Evolutionary conservation across 1,284 basidiomycete species (phyloP).

Genomic region (Sanghuangporus weigelae): DNA sequence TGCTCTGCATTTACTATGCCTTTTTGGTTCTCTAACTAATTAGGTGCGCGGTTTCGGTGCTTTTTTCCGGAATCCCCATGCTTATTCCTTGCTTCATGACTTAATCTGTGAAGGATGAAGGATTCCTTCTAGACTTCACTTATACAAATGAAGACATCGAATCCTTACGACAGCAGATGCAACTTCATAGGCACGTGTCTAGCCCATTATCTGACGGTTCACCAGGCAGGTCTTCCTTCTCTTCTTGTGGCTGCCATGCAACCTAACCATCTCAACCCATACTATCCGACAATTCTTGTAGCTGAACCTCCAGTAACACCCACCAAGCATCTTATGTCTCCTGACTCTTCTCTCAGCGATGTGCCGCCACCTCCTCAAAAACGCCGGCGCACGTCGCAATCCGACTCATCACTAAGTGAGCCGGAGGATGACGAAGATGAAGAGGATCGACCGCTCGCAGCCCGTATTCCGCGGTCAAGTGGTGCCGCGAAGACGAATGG

Average conservation of each 20-base stretch:
- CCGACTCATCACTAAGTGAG: slow-evolving; percentile 40
- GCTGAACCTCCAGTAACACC: slow-evolving; percentile 28
- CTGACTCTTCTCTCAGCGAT: slow-evolving; percentile 54
- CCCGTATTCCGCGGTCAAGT: slow-evolving; percentile 35
- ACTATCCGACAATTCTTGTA: background rate
- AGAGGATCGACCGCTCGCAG: slow-evolving; percentile 58
- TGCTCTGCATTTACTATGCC: slow-evolving; percentile 11
- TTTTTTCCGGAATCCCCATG: background rate
- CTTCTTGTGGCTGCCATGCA: background rate
- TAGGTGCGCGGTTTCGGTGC: slow-evolving; percentile 19
- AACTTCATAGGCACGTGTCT: slow-evolving; percentile 41
- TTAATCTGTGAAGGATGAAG: slow-evolving; percentile 52
- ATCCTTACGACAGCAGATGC: slow-evolving; percentile 72
- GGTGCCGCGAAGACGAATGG: slow-evolving; percentile 19
- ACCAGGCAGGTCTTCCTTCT: slow-evolving; percentile 26
- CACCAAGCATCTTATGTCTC: slow-evolving; percentile 40
- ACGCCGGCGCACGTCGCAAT: slow-evolving; percentile 35
- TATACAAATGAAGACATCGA: slow-evolving; percentile 66
- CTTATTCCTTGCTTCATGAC: slow-evolving; percentile 2
- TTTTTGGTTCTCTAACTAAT: background rate
- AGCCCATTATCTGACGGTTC: slow-evolving; percentile 29
- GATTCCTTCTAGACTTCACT: slow-evolving; percentile 72
- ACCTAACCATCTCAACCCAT: background rate
- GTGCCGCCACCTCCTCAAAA: slow-evolving; percentile 43
- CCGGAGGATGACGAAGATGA: slow-evolving; percentile 47